These are phyloP conservation scores for Circinella umbellata DNA, from an alignment of 371 early-diverging fungal genomes.

Conservation along the genomic window DNA sequence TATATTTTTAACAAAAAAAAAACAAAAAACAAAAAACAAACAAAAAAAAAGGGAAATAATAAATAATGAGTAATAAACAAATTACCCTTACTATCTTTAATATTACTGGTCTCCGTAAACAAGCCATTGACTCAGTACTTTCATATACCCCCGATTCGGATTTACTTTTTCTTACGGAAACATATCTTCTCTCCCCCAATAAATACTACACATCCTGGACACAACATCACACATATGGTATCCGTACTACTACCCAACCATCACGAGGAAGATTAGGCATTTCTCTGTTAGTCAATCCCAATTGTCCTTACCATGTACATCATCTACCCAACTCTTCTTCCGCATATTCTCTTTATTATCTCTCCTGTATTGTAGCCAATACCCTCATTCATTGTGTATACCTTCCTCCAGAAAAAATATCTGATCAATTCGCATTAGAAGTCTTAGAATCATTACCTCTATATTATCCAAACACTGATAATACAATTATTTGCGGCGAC, in stretches of 20 bases:
- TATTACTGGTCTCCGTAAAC: constrained; percentile 11
- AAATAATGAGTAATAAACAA: background rate
- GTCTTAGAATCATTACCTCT: constrained; percentile 14
- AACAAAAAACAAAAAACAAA: no score
- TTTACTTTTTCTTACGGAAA: constrained; percentile 25
- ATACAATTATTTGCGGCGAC: constrained; percentile 4
- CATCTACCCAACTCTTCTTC: constrained; percentile 7
- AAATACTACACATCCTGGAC: constrained; percentile 13
- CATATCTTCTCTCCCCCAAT: constrained; percentile 17
- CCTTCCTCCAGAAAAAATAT: constrained; percentile 14
- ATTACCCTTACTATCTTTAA: constrained; percentile 9
- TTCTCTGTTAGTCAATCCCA: constrained; percentile 10
- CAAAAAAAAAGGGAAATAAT: background rate
- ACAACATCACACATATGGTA: constrained; percentile 21
- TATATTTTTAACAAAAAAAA: no score
- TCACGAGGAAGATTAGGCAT: constrained; percentile 6
- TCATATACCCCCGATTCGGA: background rate
- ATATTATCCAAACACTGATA: constrained; percentile 10
- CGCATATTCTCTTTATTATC: background rate
- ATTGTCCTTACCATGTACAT: constrained; percentile 1
- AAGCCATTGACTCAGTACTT: constrained; percentile 12
- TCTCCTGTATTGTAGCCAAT: constrained; percentile 9
- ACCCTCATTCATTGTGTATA: constrained; percentile 18
- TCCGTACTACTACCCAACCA: background rate
- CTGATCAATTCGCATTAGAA: background rate